A percentile compares a stretch with the other conserved stretches of the same genome.
These are phyloP conservation scores for Globisporangium spiculum DNA, from an alignment of 352 stramenopile genomes.

Conservation along the genomic window DNA sequence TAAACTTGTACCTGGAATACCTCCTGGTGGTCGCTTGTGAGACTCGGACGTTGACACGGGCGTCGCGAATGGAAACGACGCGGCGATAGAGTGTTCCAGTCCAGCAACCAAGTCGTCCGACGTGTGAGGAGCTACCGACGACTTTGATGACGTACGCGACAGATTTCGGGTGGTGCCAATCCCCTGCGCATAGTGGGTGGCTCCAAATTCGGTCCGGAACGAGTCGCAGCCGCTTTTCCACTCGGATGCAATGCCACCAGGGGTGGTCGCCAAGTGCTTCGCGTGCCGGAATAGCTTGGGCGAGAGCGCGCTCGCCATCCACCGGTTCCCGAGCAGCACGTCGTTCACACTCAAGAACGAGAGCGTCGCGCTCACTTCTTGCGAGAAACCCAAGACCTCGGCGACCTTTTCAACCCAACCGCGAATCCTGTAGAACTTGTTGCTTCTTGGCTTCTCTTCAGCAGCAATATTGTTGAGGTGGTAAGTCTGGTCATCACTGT, in stretches of 20 bases:
- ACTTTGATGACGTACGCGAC: constrained; percentile 16
- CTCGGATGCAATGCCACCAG: constrained; percentile 37
- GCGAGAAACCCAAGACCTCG: constrained; percentile 28
- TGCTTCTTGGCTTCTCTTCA: not conserved
- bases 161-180: not conserved
- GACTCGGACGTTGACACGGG: constrained; percentile 19
- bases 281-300: constrained; percentile 24
- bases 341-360: constrained; percentile 30
- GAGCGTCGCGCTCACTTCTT: constrained; percentile 44
- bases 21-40: constrained; percentile 6
- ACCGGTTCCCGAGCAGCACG: constrained; percentile 40
- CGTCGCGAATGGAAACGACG: constrained; percentile 24
- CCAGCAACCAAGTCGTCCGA: constrained; percentile 9
- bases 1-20: not conserved
- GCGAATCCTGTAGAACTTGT: not conserved
- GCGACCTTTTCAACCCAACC: constrained; percentile 25
- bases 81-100: constrained; percentile 11
- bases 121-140: not conserved
- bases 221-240: constrained; percentile 51
- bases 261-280: constrained; percentile 28
- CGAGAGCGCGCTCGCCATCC: constrained; percentile 34
- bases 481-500: not conserved
- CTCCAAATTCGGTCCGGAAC: constrained; percentile 55
- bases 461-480: not conserved
- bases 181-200: constrained; percentile 19